A percentile compares a stretch with the other conserved stretches of the same genome.
Conservation (phyloP, 2,329 filamentous ascomycete species). For the Cladophialophora immunda region DNA sequence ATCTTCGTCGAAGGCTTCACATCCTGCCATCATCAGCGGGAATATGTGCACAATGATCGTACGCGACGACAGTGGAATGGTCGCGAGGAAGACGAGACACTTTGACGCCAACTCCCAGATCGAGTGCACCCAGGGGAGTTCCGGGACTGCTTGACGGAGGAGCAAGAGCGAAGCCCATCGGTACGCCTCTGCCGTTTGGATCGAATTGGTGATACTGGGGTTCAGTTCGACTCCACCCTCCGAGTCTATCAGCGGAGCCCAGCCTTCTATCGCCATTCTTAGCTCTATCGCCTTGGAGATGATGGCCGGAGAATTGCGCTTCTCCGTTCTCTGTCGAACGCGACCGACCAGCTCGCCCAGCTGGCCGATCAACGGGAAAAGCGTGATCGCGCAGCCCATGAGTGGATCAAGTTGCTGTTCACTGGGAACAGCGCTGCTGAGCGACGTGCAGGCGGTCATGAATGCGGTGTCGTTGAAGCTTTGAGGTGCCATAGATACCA, state of each 20-base stretch:
- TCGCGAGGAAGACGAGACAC: slow-evolving; percentile 68
- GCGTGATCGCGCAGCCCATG: slow-evolving; percentile 72
- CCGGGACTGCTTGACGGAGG: slow-evolving; percentile 72
- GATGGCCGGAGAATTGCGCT: slow-evolving; percentile 64
- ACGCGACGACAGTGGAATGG: slow-evolving; percentile 68
- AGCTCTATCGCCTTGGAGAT: slow-evolving; percentile 69
- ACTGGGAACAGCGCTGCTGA: slow-evolving; percentile 43
- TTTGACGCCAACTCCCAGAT: slow-evolving; percentile 65
- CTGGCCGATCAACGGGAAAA: slow-evolving; percentile 74
- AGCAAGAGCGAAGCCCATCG: slow-evolving; percentile 72
- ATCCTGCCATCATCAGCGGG: slow-evolving; percentile 71
- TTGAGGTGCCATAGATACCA: slow-evolving; percentile 68
- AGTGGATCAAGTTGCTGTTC: slow-evolving; percentile 67
- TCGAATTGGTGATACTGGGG: slow-evolving; percentile 66
- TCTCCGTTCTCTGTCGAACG: slow-evolving; percentile 57
- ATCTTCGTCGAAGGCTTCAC: slow-evolving; percentile 67
- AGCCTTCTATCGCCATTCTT: slow-evolving; percentile 67
- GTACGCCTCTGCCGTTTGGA: slow-evolving; percentile 72
- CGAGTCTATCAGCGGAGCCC: slow-evolving; percentile 63
- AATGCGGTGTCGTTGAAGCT: slow-evolving; percentile 63
- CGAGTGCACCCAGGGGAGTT: slow-evolving; percentile 68
- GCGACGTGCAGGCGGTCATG: slow-evolving; percentile 46
- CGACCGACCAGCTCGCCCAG: slow-evolving; percentile 70
- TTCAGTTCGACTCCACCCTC: slow-evolving; percentile 69
- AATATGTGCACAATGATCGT: slow-evolving; percentile 74